Evolutionary conservation across 345 rosid genomes (phyloP).

Genomic region (Brassica nigra): DNA sequence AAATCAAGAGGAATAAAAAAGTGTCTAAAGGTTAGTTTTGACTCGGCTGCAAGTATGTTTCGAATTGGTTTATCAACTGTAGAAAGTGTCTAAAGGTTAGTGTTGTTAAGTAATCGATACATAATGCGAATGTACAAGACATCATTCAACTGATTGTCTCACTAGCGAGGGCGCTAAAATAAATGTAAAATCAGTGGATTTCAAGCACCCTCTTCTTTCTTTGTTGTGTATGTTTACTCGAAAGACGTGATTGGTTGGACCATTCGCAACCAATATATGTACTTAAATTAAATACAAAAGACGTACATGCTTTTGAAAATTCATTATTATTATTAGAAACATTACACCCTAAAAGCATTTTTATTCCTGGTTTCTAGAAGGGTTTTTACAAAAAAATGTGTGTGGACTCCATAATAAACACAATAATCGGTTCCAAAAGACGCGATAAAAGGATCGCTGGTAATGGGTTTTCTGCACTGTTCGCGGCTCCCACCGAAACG

Average conservation of each 20-base stretch:
- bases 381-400: no score
- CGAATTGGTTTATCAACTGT: background rate
- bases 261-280: slow-evolving; percentile 28
- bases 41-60: background rate
- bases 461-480: no score
- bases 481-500: no score
- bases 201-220: background rate
- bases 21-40: background rate
- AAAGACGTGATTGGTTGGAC: slow-evolving; percentile 38
- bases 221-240: background rate
- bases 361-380: no score
- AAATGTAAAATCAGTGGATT: slow-evolving; percentile 24
- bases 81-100: background rate
- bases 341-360: no score
- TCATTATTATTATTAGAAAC: no score
- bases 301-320: background rate
- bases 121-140: slow-evolving; percentile 22
- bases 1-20: background rate
- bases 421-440: no score
- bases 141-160: slow-evolving; percentile 38
- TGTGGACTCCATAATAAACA: no score
- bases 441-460: no score
- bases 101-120: background rate
- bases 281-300: slow-evolving; percentile 23
- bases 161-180: slow-evolving; percentile 34